phyloP scores from a whole-genome alignment of 225 moss, liverwort and hornwort species.

The Thuidium tamariscinum region DNA sequence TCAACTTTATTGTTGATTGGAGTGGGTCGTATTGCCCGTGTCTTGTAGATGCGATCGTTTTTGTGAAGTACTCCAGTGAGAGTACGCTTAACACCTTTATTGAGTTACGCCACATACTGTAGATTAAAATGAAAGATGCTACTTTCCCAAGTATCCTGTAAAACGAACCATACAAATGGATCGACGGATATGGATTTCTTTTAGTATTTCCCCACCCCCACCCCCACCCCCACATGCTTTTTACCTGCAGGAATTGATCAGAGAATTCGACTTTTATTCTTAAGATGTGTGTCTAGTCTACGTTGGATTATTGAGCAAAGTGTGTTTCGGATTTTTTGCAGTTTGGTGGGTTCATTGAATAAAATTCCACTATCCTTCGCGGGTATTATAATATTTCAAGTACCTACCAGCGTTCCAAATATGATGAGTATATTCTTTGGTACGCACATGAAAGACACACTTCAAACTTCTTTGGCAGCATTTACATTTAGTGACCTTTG shows the following conservation, averaged over 20 bases:
- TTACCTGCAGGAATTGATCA: neutral
- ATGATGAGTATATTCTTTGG: slow-evolving; percentile 89
- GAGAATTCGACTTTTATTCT: neutral
- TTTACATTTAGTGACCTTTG: neutral
- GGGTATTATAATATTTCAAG: slow-evolving; percentile 79
- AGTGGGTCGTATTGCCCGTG: neutral
- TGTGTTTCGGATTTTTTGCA: slow-evolving; percentile 35
- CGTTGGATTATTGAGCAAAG: neutral
- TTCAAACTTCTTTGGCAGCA: neutral
- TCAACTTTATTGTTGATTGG: neutral
- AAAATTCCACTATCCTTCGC: slow-evolving; percentile 90
- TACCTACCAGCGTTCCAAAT: slow-evolving; percentile 79
- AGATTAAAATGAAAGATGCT: neutral
- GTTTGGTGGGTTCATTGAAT: slow-evolving; percentile 97
- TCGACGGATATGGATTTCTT: neutral
- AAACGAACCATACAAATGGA: neutral
- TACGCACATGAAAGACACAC: neutral
- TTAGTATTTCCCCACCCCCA: neutral
- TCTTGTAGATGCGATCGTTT: neutral
- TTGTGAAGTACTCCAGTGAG: neutral
- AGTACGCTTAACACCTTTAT: neutral
- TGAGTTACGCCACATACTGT: neutral
- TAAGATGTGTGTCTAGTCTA: neutral
- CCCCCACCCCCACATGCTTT: neutral
- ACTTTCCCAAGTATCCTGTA: neutral